Evolutionary conservation across 176 grass and related monocot genomes (phyloP), one percentile per base, ranked within the genome.

Genomic region (Eremochloa ophiuroides): DNA sequence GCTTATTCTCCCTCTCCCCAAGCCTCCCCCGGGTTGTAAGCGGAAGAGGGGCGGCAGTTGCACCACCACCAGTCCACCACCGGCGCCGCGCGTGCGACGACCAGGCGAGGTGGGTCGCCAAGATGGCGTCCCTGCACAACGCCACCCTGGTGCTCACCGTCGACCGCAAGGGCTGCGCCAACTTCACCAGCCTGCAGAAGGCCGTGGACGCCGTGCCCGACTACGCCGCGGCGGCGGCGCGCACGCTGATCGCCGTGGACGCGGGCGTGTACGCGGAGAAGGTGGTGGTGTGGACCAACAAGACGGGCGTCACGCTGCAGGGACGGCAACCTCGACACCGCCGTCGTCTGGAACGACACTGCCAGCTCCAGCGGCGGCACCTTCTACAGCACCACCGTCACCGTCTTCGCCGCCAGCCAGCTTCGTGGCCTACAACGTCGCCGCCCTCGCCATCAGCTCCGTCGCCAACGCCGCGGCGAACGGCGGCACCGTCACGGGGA

Each of bases 261-360:
- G 66, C 87, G n/a, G 89, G 89, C n/a, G 65, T 92, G 7, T 97
- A 88, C 88, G 71, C 91, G 62, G 91, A 94, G 87, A 94, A 97
- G 87, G 91, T 97, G 35, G 65, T 88, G 78, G 81, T 97, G 44
- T 87, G 81, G 87, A 38, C 38, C 62, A 90, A 89, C 85, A 97
- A 94, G 85, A 94, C 89, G 50, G 78, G 66, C 67, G 20, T 97
- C 41, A 82, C 84, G 51, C 34, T 97, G 67, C 94, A 97, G 69
- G 91, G 94, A 83, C 30, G 91, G 94, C 39, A 89, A 94, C 81
- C 78, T 90, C 46, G 80, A 86, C 66, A 97, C 85, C 27, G 68
- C 44, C 53, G 70, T 97, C 6, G 79, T 51, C 5, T 97, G 94
- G 94, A 97, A 97, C 74, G 85, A 76, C 76, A 97, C 94, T 12